These are phyloP conservation scores for Leccinum broughii DNA, from an alignment of 768 basidiomycete species.

Conservation along the genomic window DNA sequence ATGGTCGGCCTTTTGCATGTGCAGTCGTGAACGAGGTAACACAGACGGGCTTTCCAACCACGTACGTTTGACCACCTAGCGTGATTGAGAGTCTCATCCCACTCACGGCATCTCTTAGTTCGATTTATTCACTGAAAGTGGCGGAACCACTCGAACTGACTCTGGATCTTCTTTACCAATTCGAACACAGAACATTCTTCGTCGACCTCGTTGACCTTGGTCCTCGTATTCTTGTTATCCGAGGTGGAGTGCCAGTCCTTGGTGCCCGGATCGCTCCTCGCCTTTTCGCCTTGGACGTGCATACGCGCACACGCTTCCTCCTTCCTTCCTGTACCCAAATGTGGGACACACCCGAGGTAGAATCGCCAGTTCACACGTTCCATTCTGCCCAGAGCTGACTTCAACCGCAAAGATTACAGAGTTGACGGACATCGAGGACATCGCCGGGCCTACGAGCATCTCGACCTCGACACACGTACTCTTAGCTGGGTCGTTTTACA, in stretches of 20 bases:
- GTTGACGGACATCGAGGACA: background rate
- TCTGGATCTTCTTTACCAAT: slow-evolving; percentile 17
- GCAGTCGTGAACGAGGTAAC: slow-evolving; percentile 8
- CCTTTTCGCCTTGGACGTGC: slow-evolving; percentile 19
- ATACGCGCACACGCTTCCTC: slow-evolving; percentile 6
- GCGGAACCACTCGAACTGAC: slow-evolving; percentile 1
- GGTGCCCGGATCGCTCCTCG: background rate
- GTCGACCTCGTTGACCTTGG: slow-evolving; percentile 12
- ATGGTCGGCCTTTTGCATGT: slow-evolving; percentile 21
- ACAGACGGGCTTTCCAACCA: background rate
- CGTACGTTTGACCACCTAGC: slow-evolving; percentile 1
- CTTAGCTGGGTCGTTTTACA: slow-evolving; percentile 7
- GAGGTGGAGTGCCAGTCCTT: background rate
- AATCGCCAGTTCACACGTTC: background rate
- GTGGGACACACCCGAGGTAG: slow-evolving; percentile 6
- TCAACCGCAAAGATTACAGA: slow-evolving; percentile 1
- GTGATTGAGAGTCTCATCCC: background rate
- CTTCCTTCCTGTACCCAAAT: background rate
- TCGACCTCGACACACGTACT: slow-evolving; percentile 26
- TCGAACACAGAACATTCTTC: slow-evolving; percentile 1
- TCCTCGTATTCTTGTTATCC: slow-evolving; percentile 16
- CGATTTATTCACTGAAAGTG: slow-evolving; percentile 12
- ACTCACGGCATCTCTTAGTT: slow-evolving; percentile 9
- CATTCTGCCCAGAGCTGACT: background rate
- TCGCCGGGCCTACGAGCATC: background rate